phyloP scores from a whole-genome alignment of 1,284 basidiomycete species.

The Naganishia sp. region DNA sequence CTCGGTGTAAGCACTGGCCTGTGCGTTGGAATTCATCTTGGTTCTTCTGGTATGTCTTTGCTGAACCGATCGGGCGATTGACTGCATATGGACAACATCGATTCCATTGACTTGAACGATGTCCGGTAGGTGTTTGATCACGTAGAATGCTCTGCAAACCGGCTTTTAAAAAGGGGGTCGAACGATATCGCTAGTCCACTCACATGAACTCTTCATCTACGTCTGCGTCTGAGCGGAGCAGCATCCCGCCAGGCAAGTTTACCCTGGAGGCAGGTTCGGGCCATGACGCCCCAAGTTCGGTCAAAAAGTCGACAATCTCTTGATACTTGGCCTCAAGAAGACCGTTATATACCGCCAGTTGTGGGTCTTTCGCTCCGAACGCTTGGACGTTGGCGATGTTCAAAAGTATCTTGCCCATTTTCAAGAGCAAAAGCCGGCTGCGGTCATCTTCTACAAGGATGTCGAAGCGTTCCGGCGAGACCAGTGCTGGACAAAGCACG shows the following conservation, averaged over 20 bases:
- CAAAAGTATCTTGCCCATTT: constrained; percentile 87
- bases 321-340: constrained; percentile 76
- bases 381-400: constrained; percentile 90
- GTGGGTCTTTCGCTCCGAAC: constrained; percentile 78
- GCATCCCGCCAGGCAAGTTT: not conserved
- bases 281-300: constrained; percentile 62
- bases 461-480: constrained; percentile 80
- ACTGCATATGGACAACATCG: constrained; percentile 36
- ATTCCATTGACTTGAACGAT: constrained; percentile 40
- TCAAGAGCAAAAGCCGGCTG: constrained; percentile 70
- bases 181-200: not conserved
- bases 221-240: constrained; percentile 18
- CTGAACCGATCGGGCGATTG: constrained; percentile 42
- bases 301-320: constrained; percentile 77
- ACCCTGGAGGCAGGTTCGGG: constrained; percentile 10
- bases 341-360: constrained; percentile 77
- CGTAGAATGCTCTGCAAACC: constrained; percentile 44
- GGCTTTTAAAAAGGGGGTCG: not conserved
- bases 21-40: constrained; percentile 66
- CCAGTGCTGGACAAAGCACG: constrained; percentile 72
- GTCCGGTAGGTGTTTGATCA: constrained; percentile 43
- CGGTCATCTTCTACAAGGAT: constrained; percentile 70
- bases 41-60: constrained; percentile 65
- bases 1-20: constrained; percentile 55
- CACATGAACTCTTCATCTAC: constrained; percentile 24